Evolutionary conservation across 2,329 filamentous ascomycete genomes (phyloP).

Genomic region (Phaeosphaeriaceae sp.): DNA sequence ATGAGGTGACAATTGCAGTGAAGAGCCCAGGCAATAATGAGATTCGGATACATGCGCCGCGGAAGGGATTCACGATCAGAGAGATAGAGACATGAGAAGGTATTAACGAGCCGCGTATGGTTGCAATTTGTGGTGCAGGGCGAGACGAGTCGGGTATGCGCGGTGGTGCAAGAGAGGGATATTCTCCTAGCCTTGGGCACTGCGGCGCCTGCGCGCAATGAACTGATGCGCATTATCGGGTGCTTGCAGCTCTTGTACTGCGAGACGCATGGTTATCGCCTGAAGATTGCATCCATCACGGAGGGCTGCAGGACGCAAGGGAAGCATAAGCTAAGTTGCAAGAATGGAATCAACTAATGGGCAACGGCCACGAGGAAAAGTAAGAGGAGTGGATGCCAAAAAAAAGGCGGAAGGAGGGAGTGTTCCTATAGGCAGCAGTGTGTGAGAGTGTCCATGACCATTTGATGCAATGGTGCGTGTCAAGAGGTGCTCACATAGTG

Average conservation of each 20-base stretch:
- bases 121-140: slow-evolving; percentile 26
- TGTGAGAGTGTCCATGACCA: too few species aligned
- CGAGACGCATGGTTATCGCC: slow-evolving; percentile 37
- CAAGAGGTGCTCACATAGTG: slow-evolving; percentile 12
- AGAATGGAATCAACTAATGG: slow-evolving; percentile 31
- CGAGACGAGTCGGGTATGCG: slow-evolving; percentile 17
- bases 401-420: slow-evolving; percentile 23
- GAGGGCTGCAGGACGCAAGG: slow-evolving; percentile 8
- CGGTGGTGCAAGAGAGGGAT: slow-evolving; percentile 19
- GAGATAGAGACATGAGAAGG: slow-evolving; percentile 14
- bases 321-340: too few species aligned
- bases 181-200: slow-evolving; percentile 19
- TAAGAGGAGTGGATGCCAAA: slow-evolving; percentile 15
- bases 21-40: slow-evolving; percentile 17
- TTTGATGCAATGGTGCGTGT: too few species aligned
- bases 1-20: slow-evolving; percentile 32
- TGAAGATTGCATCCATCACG: slow-evolving; percentile 19
- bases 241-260: slow-evolving; percentile 19
- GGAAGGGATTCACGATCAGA: slow-evolving; percentile 34
- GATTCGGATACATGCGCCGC: slow-evolving; percentile 31
- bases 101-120: slow-evolving; percentile 4
- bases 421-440: slow-evolving; percentile 32
- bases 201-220: slow-evolving; percentile 21
- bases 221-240: slow-evolving; percentile 24
- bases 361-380: slow-evolving; percentile 36